These are phyloP conservation scores for Xylaria longipes DNA, from an alignment of 495 filamentous ascomycete species.

Conservation along the genomic window DNA sequence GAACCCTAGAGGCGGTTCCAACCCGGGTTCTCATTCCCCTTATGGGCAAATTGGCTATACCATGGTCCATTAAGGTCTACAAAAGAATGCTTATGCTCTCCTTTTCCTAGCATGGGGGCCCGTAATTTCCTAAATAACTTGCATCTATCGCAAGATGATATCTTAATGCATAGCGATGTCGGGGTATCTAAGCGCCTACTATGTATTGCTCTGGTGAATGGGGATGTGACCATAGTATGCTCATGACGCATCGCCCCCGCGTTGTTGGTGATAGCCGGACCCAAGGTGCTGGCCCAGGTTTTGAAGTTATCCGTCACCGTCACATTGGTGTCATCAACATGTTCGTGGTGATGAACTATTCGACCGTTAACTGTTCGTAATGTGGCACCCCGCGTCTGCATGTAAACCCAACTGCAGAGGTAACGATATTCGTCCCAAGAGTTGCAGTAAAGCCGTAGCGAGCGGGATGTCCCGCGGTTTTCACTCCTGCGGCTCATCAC, in stretches of 20 bases:
- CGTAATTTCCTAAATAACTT: neutral
- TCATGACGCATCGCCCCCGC: neutral
- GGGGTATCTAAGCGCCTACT: conserved; percentile 4
- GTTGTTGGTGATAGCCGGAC: conserved; percentile 12
- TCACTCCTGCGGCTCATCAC: neutral
- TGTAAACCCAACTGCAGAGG: neutral
- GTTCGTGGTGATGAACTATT: neutral
- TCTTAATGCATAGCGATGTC: conserved; percentile 1
- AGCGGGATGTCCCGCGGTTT: neutral
- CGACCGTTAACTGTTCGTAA: neutral
- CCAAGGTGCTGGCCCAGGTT: conserved; percentile 1
- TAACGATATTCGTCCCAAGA: neutral
- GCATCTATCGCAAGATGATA: conserved; percentile 4
- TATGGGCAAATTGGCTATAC: conserved; percentile 14
- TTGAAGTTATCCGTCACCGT: neutral
- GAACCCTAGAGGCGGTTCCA: neutral
- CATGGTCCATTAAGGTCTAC: neutral
- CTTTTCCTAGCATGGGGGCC: conserved; percentile 12
- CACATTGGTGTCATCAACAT: conserved; percentile 2
- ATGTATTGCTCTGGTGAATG: neutral
- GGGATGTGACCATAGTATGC: neutral
- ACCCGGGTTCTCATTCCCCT: neutral
- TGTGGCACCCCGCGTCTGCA: neutral
- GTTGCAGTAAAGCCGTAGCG: neutral
- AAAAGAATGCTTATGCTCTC: conserved; percentile 5